A percentile compares a stretch with the other conserved stretches of the same genome.
phyloP scores from a whole-genome alignment of 169 alveolate genomes.

The Plasmodium fragile region DNA sequence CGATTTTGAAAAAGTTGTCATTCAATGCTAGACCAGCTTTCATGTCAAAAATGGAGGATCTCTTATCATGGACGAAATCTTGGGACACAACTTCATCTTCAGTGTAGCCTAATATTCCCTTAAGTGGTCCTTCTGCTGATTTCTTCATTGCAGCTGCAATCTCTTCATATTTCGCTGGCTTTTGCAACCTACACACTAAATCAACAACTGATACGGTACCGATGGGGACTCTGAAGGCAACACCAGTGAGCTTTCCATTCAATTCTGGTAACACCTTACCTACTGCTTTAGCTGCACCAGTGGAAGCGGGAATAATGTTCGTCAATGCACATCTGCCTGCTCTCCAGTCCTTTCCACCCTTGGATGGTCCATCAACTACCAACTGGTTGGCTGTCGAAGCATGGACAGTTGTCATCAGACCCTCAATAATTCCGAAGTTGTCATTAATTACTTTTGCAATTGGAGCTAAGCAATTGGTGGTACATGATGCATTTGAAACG shows the following conservation, averaged over 20 bases:
- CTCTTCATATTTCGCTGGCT: slow-evolving; percentile 96
- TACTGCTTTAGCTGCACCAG: slow-evolving; percentile 99
- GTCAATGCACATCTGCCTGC: slow-evolving; percentile 99
- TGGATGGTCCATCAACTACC: slow-evolving; percentile 99
- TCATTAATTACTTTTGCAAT: slow-evolving; percentile 98
- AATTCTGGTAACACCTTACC: slow-evolving; percentile 98
- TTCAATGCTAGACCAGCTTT: slow-evolving; percentile 98
- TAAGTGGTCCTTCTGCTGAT: slow-evolving; percentile 95
- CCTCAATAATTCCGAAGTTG: slow-evolving; percentile 98
- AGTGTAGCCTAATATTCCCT: slow-evolving; percentile 97
- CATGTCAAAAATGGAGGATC: slow-evolving; percentile 96
- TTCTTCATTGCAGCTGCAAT: slow-evolving; percentile 95
- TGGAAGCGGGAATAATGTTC: slow-evolving; percentile 99
- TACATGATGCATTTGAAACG: slow-evolving; percentile 99
- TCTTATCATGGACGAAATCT: slow-evolving; percentile 95
- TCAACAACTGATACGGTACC: slow-evolving; percentile 99
- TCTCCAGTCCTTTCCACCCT: slow-evolving; percentile 99
- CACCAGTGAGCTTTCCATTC: slow-evolving; percentile 99
- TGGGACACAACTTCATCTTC: slow-evolving; percentile 98
- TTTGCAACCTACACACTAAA: slow-evolving; percentile 95
- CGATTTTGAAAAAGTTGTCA: slow-evolving; percentile 97
- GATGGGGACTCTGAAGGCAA: slow-evolving; percentile 99
- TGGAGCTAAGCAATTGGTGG: slow-evolving; percentile 99
- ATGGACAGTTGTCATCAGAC: slow-evolving; percentile 99
- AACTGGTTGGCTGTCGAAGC: slow-evolving; percentile 98